Percentiles rank a stretch among this genome's conserved stretches.
Conservation (phyloP, 2,329 filamentous ascomycete species). For the Fusarium hostae region DNA sequence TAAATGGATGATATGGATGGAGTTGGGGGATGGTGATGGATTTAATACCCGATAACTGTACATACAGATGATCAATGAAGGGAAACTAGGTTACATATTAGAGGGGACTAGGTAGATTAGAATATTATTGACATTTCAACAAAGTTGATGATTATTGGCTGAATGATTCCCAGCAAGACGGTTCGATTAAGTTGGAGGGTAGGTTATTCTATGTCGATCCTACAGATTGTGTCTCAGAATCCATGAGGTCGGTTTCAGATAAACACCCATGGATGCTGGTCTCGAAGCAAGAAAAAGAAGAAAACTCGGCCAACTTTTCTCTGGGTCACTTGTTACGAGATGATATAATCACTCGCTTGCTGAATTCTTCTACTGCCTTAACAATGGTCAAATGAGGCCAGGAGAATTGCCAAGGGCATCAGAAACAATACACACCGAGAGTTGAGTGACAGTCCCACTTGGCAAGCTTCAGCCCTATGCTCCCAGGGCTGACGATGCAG, state of each 20-base stretch:
- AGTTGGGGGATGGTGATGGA: slow-evolving; percentile 3
- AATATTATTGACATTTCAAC: slow-evolving; percentile 14
- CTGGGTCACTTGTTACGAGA: neutral
- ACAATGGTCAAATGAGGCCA: neutral
- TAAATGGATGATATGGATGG: neutral
- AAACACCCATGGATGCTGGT: neutral
- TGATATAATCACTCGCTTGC: no score
- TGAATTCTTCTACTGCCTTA: neutral
- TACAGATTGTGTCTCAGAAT: slow-evolving; percentile 29
- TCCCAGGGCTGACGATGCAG: slow-evolving; percentile 27
- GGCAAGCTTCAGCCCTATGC: slow-evolving; percentile 38
- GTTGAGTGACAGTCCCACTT: slow-evolving; percentile 38
- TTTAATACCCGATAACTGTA: slow-evolving; percentile 43
- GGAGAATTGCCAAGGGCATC: neutral
- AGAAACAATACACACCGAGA: slow-evolving; percentile 11
- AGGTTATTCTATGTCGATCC: slow-evolving; percentile 29
- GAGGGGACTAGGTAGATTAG: slow-evolving; percentile 13
- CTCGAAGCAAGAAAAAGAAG: neutral
- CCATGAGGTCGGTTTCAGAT: slow-evolving; percentile 17
- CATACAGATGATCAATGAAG: slow-evolving; percentile 23
- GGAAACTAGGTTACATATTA: slow-evolving; percentile 16
- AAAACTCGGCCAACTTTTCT: neutral
- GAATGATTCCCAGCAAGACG: slow-evolving; percentile 6
- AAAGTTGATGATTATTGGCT: slow-evolving; percentile 23
- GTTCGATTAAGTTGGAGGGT: slow-evolving; percentile 18